Conservation (phyloP, 345 rosid species). For the Citrus hindsii region DNA sequence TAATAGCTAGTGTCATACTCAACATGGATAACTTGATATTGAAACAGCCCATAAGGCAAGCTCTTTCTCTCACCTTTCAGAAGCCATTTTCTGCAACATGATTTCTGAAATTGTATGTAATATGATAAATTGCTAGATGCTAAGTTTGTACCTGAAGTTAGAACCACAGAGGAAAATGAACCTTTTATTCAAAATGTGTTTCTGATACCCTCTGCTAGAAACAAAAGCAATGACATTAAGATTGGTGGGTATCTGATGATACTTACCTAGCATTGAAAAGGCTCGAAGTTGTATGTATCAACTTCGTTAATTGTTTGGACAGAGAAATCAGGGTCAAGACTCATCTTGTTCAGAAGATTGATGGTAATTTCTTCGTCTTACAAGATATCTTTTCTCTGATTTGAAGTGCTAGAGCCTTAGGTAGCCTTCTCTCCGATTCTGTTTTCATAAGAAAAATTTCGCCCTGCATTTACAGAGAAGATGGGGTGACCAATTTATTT, state of each 20-base stretch:
- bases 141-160: background rate
- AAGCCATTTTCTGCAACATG: background rate
- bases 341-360: background rate
- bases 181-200: background rate
- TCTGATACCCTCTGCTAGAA: background rate
- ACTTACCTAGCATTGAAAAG: slow-evolving; percentile 30
- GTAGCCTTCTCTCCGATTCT: too few relatives aligned
- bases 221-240: background rate
- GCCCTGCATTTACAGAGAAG: too few relatives aligned
- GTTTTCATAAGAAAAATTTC: too few relatives aligned
- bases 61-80: background rate
- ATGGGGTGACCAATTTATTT: too few relatives aligned
- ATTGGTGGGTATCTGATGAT: background rate
- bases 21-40: too few relatives aligned
- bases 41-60: background rate
- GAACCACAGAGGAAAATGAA: too few relatives aligned
- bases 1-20: too few relatives aligned
- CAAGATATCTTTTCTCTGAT: background rate
- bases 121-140: background rate
- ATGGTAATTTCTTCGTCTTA: slow-evolving; percentile 17
- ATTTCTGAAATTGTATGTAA: background rate
- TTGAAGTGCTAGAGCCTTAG: background rate
- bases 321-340: slow-evolving; percentile 1
- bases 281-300: slow-evolving; percentile 17
- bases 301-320: slow-evolving; percentile 1